Evolutionary conservation across 257 asterid species (phyloP).

Genomic region (Nemophila menziesii): DNA sequence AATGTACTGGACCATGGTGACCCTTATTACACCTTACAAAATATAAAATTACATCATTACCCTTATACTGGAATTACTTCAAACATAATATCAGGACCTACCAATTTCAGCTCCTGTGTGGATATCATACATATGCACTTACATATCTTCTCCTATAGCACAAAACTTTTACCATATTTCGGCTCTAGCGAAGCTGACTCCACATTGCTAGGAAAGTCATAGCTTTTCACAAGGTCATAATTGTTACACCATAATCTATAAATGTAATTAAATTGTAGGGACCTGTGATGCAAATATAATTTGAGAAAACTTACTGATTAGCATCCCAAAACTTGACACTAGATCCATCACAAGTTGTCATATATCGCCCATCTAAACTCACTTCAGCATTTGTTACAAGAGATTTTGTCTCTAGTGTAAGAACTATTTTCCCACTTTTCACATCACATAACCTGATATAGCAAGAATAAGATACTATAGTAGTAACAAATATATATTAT

Average conservation of each 20-base stretch:
- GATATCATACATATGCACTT: slow-evolving; percentile 84
- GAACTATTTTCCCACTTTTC: slow-evolving; percentile 76
- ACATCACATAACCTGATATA: slow-evolving; percentile 99
- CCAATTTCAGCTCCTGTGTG: slow-evolving; percentile 81
- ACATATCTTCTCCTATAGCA: slow-evolving; percentile 98
- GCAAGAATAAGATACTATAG: too few relatives aligned
- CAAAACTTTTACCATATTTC: slow-evolving; percentile 71
- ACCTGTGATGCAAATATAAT: not conserved
- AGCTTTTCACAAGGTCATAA: slow-evolving; percentile 78
- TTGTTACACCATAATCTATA: slow-evolving; percentile 37
- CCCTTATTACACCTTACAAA: too few relatives aligned
- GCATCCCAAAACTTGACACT: slow-evolving; percentile 95
- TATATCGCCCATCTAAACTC: slow-evolving; percentile 89
- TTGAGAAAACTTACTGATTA: slow-evolving; percentile 55
- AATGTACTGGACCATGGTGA: too few relatives aligned
- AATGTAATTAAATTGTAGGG: not conserved
- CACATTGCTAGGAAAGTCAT: slow-evolving; percentile 73
- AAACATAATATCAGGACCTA: too few relatives aligned
- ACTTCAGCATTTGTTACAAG: slow-evolving; percentile 94
- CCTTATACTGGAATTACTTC: too few relatives aligned
- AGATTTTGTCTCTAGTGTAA: slow-evolving; percentile 78
- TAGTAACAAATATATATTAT: too few relatives aligned
- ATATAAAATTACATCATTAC: too few relatives aligned
- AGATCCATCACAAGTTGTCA: slow-evolving; percentile 88
- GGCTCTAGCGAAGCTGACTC: slow-evolving; percentile 97